Evolutionary conservation across 495 filamentous ascomycete genomes (phyloP).

Genomic region (Penicillium samsonianum): DNA sequence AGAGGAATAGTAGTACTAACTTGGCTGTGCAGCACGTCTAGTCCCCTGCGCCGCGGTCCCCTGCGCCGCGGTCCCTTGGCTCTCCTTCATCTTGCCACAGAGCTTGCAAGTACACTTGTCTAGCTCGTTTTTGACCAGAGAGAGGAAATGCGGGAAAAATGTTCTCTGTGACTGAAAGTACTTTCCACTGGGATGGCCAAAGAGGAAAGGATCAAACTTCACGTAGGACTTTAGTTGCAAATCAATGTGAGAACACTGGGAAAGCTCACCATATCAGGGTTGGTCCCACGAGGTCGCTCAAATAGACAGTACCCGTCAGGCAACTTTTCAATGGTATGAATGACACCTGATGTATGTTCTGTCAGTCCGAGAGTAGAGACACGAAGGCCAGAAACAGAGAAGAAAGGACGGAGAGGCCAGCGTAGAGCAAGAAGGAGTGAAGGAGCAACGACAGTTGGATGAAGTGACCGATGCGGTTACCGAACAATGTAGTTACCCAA

Average conservation of each 20-base stretch:
- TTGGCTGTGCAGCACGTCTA: neutral
- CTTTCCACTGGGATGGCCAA: conserved; percentile 54
- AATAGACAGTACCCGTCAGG: conserved; percentile 56
- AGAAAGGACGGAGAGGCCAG: neutral
- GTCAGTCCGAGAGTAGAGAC: conserved; percentile 5
- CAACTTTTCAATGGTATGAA: conserved; percentile 53
- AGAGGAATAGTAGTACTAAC: neutral
- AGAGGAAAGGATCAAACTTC: conserved; percentile 55
- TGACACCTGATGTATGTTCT: conserved; percentile 34
- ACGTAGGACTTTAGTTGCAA: conserved; percentile 5
- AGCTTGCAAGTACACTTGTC: conserved; percentile 39
- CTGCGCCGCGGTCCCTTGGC: conserved; percentile 11
- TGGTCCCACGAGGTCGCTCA: conserved; percentile 42
- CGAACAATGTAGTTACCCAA: neutral
- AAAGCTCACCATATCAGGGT: conserved; percentile 39
- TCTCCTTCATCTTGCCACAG: conserved; percentile 27
- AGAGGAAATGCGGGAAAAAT: conserved; percentile 59
- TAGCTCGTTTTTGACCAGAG: neutral
- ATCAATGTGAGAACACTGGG: neutral
- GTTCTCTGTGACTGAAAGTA: conserved; percentile 52
- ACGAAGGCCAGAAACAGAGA: neutral
- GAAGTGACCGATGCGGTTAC: neutral
- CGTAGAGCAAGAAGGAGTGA: neutral
- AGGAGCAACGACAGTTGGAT: neutral
- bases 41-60: neutral